Evolutionary conservation across 2,329 filamentous ascomycete species (phyloP).

Genomic region (Venturiaceae sp.): DNA sequence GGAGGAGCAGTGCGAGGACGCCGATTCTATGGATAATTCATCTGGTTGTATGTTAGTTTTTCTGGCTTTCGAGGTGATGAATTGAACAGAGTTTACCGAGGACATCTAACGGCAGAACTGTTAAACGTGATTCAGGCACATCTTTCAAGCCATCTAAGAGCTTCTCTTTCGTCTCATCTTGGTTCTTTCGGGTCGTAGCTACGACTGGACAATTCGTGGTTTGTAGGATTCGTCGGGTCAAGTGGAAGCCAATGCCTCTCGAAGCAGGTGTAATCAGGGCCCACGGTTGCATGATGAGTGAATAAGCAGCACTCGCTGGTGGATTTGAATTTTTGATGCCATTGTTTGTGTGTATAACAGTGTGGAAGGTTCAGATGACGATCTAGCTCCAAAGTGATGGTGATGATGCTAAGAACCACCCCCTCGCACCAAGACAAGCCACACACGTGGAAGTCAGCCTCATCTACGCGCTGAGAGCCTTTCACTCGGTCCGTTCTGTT

Average conservation of each 20-base stretch:
- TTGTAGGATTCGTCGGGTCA: constrained; percentile 47
- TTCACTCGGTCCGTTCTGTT: too few relatives aligned
- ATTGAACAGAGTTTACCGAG: constrained; percentile 34
- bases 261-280: constrained; percentile 49
- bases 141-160: constrained; percentile 41
- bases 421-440: neutral
- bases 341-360: neutral
- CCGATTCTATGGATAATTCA: constrained; percentile 49
- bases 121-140: constrained; percentile 37
- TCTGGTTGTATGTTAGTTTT: constrained; percentile 29
- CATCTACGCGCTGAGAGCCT: too few relatives aligned
- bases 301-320: neutral
- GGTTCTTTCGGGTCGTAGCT: constrained; percentile 48
- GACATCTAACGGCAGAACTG: constrained; percentile 45
- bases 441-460: neutral
- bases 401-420: neutral
- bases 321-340: neutral
- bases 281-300: constrained; percentile 34
- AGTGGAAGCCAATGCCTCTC: constrained; percentile 52
- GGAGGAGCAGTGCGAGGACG: constrained; percentile 43
- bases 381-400: constrained; percentile 1
- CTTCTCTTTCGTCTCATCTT: constrained; percentile 36
- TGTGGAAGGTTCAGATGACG: neutral
- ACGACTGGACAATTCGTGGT: constrained; percentile 50
- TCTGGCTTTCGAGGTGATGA: neutral